These are phyloP conservation scores for Dryas octopetala DNA, from an alignment of 306 rosid genomes.

Conservation along the genomic window DNA sequence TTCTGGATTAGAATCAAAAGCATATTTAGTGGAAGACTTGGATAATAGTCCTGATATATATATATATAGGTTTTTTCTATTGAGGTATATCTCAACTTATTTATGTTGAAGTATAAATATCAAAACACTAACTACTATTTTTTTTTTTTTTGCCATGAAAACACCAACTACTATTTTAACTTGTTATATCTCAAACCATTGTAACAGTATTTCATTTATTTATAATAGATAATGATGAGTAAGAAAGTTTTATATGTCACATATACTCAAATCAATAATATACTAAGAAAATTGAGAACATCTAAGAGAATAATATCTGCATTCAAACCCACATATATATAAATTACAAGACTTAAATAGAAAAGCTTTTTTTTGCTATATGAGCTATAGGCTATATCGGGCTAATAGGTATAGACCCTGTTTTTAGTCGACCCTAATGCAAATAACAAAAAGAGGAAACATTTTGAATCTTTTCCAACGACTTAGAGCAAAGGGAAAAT, in stretches of 20 bases:
- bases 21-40: conserved; percentile 38
- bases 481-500: conserved; percentile 53
- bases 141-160: too few relatives aligned
- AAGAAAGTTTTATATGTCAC: too few relatives aligned
- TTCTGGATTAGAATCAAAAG: conserved; percentile 50
- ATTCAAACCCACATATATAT: conserved; percentile 43
- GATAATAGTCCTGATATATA: conserved; percentile 44
- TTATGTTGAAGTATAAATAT: too few relatives aligned
- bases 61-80: not conserved
- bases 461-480: conserved; percentile 73
- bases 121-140: too few relatives aligned
- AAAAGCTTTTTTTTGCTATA: conserved; percentile 40
- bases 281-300: conserved; percentile 45
- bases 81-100: too few relatives aligned
- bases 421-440: conserved; percentile 31
- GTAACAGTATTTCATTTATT: too few relatives aligned
- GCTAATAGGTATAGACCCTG: conserved; percentile 36
- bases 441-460: conserved; percentile 59
- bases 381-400: conserved; percentile 31
- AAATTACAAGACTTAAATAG: conserved; percentile 36
- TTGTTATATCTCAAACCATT: too few relatives aligned
- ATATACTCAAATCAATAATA: not conserved
- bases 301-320: conserved; percentile 39
- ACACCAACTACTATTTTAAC: too few relatives aligned
- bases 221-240: too few relatives aligned